Evolutionary conservation across 2,329 filamentous ascomycete genomes (phyloP), one percentile per base, ranked within the genome.

Genomic region (Penicillium freii): DNA sequence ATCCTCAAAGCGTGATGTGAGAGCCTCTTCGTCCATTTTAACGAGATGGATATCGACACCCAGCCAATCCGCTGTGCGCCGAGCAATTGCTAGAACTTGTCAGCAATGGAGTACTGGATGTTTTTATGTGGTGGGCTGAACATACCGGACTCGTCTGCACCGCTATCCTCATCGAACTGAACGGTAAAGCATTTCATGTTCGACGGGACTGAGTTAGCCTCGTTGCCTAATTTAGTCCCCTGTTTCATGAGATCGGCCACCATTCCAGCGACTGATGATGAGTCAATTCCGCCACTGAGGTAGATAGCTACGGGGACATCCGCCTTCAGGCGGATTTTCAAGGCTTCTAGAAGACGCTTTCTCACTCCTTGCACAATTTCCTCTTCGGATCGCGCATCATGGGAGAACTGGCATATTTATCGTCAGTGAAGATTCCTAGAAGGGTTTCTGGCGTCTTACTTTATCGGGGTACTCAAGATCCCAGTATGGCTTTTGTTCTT

Each of bases 221-320:
- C 82, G 81, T n/a, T 83, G 69, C 36, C 73, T 70, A 23, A 75
- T 70, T n/a, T 78, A 75, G 49, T 80, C 75, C 39, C 39, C 39
- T 40, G 51, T 80, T 73, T 40, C 76, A 72, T n/a, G 79, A 74
- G 1, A 85, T 84, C 74, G 1, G 77, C 78, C 2, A 81, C 78
- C 63, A 86, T 84, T 3, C 84, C 83, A 8, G 83, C 83, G 23
- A 86, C 70, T 1, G 78, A 75, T 0, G 82, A 85, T 0, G 81
- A 84, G 65, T 86, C 83, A 48, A 86, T 78, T 1, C 84, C 84
- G 5, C 84, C 83, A 23, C 77, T 81, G 0, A 86, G 71, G 56
- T 83, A 85, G 51, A 86, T 72, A 2, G 81, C 84, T 3, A 86
- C 74, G 0, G 82, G 81, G 0, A 85, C 84, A 65, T 86, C 84